These are phyloP conservation scores for Ustilago loliicola DNA, from an alignment of 1,284 basidiomycete genomes.

Conservation along the genomic window DNA sequence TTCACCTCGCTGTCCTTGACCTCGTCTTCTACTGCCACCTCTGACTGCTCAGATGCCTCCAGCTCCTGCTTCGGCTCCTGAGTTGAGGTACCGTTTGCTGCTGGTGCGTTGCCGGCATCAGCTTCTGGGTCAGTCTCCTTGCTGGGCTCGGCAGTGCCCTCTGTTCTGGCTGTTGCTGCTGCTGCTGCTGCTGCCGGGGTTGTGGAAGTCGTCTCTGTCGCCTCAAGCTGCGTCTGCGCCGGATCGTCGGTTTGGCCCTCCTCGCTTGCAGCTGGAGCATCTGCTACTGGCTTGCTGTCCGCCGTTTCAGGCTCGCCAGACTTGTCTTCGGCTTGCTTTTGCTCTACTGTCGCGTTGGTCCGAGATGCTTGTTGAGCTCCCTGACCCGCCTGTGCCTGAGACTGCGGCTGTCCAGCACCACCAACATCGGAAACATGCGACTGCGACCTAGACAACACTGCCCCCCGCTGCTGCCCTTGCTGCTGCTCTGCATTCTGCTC, in stretches of 20 bases:
- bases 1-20: background rate
- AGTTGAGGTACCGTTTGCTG: background rate
- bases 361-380: background rate
- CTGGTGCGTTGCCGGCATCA: background rate
- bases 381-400: background rate
- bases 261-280: background rate
- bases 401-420: background rate
- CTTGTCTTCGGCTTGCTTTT: background rate
- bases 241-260: background rate
- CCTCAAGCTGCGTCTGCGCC: background rate
- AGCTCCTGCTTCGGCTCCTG: background rate
- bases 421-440: conserved; percentile 4
- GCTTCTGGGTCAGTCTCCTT: background rate
- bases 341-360: background rate
- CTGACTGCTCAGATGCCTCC: conserved; percentile 1
- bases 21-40: background rate
- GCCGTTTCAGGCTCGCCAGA: background rate
- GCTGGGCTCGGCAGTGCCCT: background rate
- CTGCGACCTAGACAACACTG: background rate
- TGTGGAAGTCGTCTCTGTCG: background rate
- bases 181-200: background rate
- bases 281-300: background rate
- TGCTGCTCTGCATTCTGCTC: background rate
- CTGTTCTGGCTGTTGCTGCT: background rate
- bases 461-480: background rate